Base-by-base conservation (phyloP, 805 yeast genomes). In the Kurtzmaniella fragi region DNA sequence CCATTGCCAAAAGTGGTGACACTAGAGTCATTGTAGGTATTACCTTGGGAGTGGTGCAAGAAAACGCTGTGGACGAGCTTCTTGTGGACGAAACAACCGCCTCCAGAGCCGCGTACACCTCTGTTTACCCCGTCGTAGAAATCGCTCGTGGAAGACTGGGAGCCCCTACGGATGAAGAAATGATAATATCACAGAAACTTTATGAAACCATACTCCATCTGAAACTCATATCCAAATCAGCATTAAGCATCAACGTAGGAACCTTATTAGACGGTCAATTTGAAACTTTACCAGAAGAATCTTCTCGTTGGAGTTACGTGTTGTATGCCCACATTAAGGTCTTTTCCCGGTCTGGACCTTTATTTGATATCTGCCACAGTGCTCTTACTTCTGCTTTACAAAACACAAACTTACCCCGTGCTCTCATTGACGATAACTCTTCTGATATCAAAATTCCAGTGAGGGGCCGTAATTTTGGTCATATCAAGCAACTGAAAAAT, bases 111-210 rank as follows among this genome's bases (percentile, higher is more conserved):
- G 52, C 52, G n/a, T 59, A 44, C 42, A 43, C 61, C 4, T 50
- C 72, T 2, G 66, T 86, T 0, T 84, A 76, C 54, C 91, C 95
- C 0, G 78, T 82, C 12, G 87, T 88, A 6, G 89, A 84, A 45
- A 77, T 86, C 8, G 76, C 80, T 41, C 66, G 89, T 39, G 95
- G 95, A 25, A 70, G 87, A 38, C 56, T 64, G 7, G 93, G 95
- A 11, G 85, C 88, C 1, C 95, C 95, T 23, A 78, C 90, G 1
- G 85, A 81, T 49, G 95, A 88, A 60, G 96, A 88, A 55, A 85
- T 84, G 80, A 77, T 75, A 25, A 52, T 83, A 15, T 76, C 86
- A 1, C 95, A 86, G 56, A 66, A 66, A 42, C 49, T 85, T 17
- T 78, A 78, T 49, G 84, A 84, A 46, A 64, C 75, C 4, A 55